A percentile compares a stretch with the other conserved stretches of the same genome.
Evolutionary conservation across 495 filamentous ascomycete species (phyloP).

Genomic region (Penicillium mononematosum): DNA sequence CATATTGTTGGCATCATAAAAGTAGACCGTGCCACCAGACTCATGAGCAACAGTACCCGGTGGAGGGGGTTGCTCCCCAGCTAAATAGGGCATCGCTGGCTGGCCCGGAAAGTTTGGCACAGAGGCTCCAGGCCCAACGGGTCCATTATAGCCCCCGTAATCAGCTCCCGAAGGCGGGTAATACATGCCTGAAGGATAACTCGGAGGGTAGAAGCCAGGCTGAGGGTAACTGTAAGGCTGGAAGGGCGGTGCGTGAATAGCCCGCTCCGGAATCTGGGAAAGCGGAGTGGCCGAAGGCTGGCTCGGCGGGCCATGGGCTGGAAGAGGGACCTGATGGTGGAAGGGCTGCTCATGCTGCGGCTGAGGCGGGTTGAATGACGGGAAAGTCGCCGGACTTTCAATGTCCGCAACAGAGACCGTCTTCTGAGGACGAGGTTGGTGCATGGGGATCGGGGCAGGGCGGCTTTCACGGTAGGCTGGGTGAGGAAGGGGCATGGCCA

Average conservation of each 20-base stretch:
- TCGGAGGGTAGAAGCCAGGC: constrained; percentile 60
- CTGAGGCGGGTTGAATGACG: constrained; percentile 66
- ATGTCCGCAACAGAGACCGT: constrained; percentile 92
- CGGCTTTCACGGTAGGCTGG: constrained; percentile 77
- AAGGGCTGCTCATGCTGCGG: constrained; percentile 79
- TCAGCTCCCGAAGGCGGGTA: constrained; percentile 49
- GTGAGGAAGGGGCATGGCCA: constrained; percentile 57
- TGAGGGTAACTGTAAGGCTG: constrained; percentile 70
- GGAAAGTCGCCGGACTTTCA: constrained; percentile 73
- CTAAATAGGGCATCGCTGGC: constrained; percentile 41
- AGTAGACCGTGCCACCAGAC: constrained; percentile 92
- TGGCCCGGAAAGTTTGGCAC: constrained; percentile 56
- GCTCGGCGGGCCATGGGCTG: constrained; percentile 64
- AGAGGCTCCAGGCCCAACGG: constrained; percentile 52
- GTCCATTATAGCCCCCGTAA: constrained; percentile 38
- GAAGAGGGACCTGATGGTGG: constrained; percentile 82
- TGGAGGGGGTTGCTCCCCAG: constrained; percentile 51
- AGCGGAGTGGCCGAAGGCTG: constrained; percentile 85
- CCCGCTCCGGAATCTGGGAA: constrained; percentile 91
- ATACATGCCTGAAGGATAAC: constrained; percentile 55
- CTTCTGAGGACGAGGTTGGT: constrained; percentile 95
- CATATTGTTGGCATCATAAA: constrained; percentile 77
- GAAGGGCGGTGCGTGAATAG: constrained; percentile 89
- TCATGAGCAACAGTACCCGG: constrained; percentile 83
- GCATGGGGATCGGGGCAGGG: constrained; percentile 76